Base-by-base conservation (phyloP, 1,139 yeast species). In the Diutina siamensis region DNA sequence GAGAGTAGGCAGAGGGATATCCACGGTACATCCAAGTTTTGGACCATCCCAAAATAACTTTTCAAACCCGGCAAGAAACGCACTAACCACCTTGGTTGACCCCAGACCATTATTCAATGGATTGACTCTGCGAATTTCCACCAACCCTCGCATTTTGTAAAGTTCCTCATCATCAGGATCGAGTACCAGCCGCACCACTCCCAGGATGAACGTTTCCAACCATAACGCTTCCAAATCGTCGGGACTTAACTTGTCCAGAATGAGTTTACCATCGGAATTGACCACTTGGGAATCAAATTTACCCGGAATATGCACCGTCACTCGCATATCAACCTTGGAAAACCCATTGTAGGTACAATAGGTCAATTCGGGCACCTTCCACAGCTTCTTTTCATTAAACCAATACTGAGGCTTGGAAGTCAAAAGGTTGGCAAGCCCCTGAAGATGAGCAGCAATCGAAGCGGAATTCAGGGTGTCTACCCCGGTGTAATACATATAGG, bases 351-450 rank as follows among this genome's bases (percentile, higher is more conserved):
- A 67, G 52, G 73, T 46, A 59, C 72, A 67, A 48, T 72, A 67
- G 2, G 64, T 61, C 47, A 89, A 83, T 52, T 83, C 78, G 42
- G 81, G 81, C 13, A 87, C 83, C 56, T 78, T 80, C 83, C 88
- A 87, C 54, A 74, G 75, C 51, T 79, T 83, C 52, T 74, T 75
- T 57, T 83, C 86, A 13, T 75, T 74, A 60, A 76, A 76, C 64
- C 94, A 76, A 51, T 71, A 64, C 55, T 76, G 82, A 9, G 75
- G 65, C 51, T 68, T 70, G 46, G 70, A 67, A 45, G 77, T 67
- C 46, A 82, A 80, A 50, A 88, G 68, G 38, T 85, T 83, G 51
- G 89, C 88, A 54, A 92, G 61, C 48, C 88, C 83, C 49, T 80
- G 84, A 55, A 77, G 74, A 57, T 83, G 92, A 50, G 86, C 86